Evolutionary conservation across 495 filamentous ascomycete genomes (phyloP).

Genomic region (Neurospora discreta): DNA sequence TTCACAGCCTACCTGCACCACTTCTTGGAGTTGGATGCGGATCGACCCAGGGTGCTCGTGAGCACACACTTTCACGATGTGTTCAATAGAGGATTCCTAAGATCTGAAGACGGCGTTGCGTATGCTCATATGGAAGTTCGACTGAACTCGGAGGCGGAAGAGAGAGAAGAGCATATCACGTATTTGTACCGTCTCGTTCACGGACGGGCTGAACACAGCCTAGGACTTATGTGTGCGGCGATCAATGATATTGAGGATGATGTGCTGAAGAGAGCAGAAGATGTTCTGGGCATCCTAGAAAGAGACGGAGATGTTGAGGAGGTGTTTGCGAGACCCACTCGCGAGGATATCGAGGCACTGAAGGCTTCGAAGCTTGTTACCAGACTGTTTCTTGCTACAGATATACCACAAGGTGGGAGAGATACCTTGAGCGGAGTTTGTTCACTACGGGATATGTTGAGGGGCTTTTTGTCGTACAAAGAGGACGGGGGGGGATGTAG

Average conservation of each 20-base stretch:
- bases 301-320: conserved; percentile 37
- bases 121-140: conserved; percentile 87
- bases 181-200: conserved; percentile 68
- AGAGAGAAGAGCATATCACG: conserved; percentile 62
- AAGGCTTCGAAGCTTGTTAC: conserved; percentile 8
- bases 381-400: conserved; percentile 10
- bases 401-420: background rate
- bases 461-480: background rate
- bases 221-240: conserved; percentile 74
- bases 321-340: conserved; percentile 1
- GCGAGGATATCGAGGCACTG: conserved; percentile 7
- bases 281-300: conserved; percentile 56
- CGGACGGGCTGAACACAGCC: conserved; percentile 70
- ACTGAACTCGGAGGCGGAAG: conserved; percentile 48
- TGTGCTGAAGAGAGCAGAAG: conserved; percentile 66
- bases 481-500: background rate
- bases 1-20: conserved; percentile 71
- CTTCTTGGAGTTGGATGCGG: conserved; percentile 46
- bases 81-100: conserved; percentile 63
- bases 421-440: background rate
- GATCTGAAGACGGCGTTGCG: conserved; percentile 42
- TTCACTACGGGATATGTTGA: background rate
- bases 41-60: conserved; percentile 72
- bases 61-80: conserved; percentile 96
- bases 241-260: conserved; percentile 68